Evolutionary conservation across 768 basidiomycete species (phyloP).

Genomic region (Russula olivacea): DNA sequence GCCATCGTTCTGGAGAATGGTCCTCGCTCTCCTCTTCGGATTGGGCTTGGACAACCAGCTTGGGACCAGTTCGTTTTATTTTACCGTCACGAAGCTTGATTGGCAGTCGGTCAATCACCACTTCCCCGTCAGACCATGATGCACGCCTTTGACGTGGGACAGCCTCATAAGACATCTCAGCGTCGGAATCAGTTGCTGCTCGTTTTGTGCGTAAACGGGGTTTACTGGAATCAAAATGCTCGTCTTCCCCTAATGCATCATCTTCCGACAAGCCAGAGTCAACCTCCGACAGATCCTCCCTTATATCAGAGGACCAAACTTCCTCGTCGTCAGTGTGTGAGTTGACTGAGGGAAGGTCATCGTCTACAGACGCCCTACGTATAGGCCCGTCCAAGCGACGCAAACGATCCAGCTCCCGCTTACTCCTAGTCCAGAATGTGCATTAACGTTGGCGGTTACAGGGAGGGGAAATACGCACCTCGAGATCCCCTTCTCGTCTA

Average conservation of each 20-base stretch:
- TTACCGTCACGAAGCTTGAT: constrained; percentile 83
- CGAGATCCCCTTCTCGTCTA: constrained; percentile 78
- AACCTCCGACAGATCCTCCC: constrained; percentile 27
- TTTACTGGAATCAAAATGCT: constrained; percentile 24
- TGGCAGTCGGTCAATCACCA: constrained; percentile 60
- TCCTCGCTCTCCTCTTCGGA: constrained; percentile 36
- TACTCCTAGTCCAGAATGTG: constrained; percentile 51
- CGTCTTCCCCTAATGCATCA: constrained; percentile 30
- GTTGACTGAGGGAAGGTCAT: constrained; percentile 64
- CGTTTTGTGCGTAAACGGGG: constrained; percentile 24
- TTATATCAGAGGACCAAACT: constrained; percentile 44
- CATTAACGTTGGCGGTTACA: constrained; percentile 11
- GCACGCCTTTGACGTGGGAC: constrained; percentile 47
- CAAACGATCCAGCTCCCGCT: constrained; percentile 71
- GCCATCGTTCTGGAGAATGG: constrained; percentile 28
- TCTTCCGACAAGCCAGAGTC: constrained; percentile 30
- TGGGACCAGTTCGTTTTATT: constrained; percentile 53
- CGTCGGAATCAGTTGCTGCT: constrained; percentile 40
- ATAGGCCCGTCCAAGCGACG: constrained; percentile 60
- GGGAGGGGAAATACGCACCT: constrained; percentile 43
- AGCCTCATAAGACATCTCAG: constrained; percentile 71
- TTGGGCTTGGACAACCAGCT: constrained; percentile 28
- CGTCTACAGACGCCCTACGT: constrained; percentile 38
- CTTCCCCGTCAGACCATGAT: constrained; percentile 43
- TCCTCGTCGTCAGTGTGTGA: constrained; percentile 59